Evolutionary conservation across 306 rosid species (phyloP).

Genomic region (Coriaria nepalensis): DNA sequence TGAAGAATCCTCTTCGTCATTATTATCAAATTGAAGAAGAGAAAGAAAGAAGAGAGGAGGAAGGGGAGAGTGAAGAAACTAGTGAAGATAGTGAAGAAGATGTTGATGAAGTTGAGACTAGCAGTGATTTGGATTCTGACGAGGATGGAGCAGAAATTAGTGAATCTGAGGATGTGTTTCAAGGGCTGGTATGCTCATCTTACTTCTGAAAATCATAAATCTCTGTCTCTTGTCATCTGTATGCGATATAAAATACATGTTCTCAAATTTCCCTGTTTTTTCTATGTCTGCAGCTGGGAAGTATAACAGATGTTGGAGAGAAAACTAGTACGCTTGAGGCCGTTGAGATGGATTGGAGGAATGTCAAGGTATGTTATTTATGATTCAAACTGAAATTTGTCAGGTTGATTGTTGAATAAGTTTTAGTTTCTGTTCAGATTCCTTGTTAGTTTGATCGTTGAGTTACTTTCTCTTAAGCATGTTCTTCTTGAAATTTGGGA

Average conservation of each 20-base stretch:
- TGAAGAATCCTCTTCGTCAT: slow-evolving; percentile 26
- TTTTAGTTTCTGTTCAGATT: too few relatives aligned
- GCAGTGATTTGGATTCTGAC: slow-evolving; percentile 19
- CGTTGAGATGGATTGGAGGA: slow-evolving; percentile 87
- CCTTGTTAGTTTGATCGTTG: too few relatives aligned
- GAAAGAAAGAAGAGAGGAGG: slow-evolving; percentile 6
- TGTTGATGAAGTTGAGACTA: slow-evolving; percentile 8
- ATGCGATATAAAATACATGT: neutral
- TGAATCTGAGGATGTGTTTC: slow-evolving; percentile 29
- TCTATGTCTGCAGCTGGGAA: slow-evolving; percentile 29
- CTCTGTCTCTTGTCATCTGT: neutral
- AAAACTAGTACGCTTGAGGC: slow-evolving; percentile 70
- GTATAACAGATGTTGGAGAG: slow-evolving; percentile 38
- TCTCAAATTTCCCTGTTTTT: neutral
- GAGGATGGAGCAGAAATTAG: slow-evolving; percentile 10
- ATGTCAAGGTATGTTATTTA: slow-evolving; percentile 50
- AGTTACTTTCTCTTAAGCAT: too few relatives aligned
- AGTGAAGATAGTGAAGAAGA: slow-evolving; percentile 8
- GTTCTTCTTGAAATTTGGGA: too few relatives aligned
- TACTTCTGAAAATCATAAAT: neutral
- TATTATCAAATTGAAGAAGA: slow-evolving; percentile 42
- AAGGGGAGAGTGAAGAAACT: slow-evolving; percentile 11
- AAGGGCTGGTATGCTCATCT: slow-evolving; percentile 25
- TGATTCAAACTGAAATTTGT: too few relatives aligned
- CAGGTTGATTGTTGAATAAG: too few relatives aligned